Conservation (phyloP, 1,139 yeast genomes). For the Meyerozyma sp. region DNA sequence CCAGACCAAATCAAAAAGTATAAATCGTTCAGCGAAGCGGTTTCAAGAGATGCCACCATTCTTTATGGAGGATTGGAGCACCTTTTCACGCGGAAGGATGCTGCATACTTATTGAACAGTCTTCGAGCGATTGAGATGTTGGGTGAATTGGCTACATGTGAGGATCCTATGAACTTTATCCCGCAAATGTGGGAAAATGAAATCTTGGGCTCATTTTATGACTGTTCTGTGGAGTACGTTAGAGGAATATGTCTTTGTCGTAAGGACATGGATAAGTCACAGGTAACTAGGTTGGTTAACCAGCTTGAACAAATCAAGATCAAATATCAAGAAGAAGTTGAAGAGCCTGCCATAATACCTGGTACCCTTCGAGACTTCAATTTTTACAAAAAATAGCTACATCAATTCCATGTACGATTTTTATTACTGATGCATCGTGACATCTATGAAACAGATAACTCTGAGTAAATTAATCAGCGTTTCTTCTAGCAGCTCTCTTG, state of each 20-base stretch:
- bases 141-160: conserved; percentile 60
- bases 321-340: conserved; percentile 28
- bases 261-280: conserved; percentile 37
- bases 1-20: conserved; percentile 47
- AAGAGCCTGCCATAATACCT: conserved; percentile 27
- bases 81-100: conserved; percentile 42
- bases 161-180: conserved; percentile 42
- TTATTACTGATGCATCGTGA: conserved; percentile 2
- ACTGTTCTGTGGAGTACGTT: conserved; percentile 64
- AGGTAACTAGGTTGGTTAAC: conserved; percentile 24
- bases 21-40: conserved; percentile 37
- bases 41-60: conserved; percentile 57
- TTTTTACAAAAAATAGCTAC: background rate
- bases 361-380: conserved; percentile 33
- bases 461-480: conserved; percentile 39
- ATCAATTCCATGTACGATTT: conserved; percentile 1
- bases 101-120: conserved; percentile 50
- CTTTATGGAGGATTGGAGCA: conserved; percentile 59
- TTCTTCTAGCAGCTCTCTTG: conserved; percentile 79
- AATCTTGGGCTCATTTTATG: conserved; percentile 54
- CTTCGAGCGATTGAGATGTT: conserved; percentile 61
- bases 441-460: conserved; percentile 1
- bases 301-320: conserved; percentile 27
- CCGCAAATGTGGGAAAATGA: conserved; percentile 54
- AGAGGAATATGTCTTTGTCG: conserved; percentile 44